These are phyloP conservation scores for Chaetomium olivaceum DNA, from an alignment of 2,329 filamentous ascomycete species.

Conservation along the genomic window DNA sequence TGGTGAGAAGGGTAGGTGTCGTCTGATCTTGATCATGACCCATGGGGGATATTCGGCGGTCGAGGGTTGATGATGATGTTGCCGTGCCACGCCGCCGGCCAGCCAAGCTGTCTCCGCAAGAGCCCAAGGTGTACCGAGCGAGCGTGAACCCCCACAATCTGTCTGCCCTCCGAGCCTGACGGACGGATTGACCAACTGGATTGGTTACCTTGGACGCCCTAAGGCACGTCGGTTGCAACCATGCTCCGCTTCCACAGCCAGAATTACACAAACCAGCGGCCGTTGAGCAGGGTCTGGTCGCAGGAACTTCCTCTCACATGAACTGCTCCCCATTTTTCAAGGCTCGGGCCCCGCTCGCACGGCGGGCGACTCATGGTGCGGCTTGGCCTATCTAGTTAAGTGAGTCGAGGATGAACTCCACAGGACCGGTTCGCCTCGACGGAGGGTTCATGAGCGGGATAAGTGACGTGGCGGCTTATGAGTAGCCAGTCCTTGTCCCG, in stretches of 20 bases:
- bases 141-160: slow-evolving; percentile 5
- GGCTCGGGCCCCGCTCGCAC: slow-evolving; percentile 16
- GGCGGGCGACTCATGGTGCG: slow-evolving; percentile 1
- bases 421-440: slow-evolving; percentile 15
- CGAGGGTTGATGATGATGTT: neutral
- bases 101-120: neutral
- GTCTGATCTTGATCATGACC: neutral
- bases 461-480: slow-evolving; percentile 32
- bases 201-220: neutral
- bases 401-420: slow-evolving; percentile 18
- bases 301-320: slow-evolving; percentile 33
- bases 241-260: slow-evolving; percentile 22
- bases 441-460: slow-evolving; percentile 23
- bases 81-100: neutral
- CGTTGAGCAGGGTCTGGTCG: slow-evolving; percentile 22
- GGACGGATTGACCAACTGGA: slow-evolving; percentile 2
- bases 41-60: neutral
- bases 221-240: slow-evolving; percentile 21
- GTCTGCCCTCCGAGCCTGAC: neutral
- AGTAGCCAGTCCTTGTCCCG: slow-evolving; percentile 26
- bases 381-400: slow-evolving; percentile 10
- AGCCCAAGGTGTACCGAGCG: neutral
- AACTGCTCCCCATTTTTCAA: slow-evolving; percentile 25
- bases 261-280: slow-evolving; percentile 6
- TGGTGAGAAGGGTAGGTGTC: neutral